Evolutionary conservation across 2,329 filamentous ascomycete species (phyloP).

Genomic region (Diaporthe capsici): DNA sequence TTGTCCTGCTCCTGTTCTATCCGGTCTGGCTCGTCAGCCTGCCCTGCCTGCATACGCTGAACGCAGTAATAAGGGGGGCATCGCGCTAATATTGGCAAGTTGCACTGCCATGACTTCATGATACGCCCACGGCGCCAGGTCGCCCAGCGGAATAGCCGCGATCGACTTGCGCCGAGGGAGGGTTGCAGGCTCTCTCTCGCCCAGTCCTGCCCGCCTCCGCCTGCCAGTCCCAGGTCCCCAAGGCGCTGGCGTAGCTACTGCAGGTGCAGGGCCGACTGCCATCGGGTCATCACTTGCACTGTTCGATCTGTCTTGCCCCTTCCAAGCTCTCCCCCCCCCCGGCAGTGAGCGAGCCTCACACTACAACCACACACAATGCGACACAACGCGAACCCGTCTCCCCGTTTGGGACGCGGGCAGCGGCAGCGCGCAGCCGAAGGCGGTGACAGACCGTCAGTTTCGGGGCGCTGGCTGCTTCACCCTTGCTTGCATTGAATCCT

Average conservation of each 20-base stretch:
- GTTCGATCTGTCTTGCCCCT: not conserved
- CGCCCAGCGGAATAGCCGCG: slow-evolving; percentile 20
- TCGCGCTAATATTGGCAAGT: slow-evolving; percentile 2
- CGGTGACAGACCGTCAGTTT: slow-evolving; percentile 29
- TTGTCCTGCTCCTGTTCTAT: slow-evolving; percentile 15
- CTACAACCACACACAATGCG: not conserved
- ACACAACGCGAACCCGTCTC: slow-evolving; percentile 13
- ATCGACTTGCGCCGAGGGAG: not conserved
- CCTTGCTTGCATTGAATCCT: slow-evolving; percentile 23
- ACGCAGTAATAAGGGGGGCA: slow-evolving; percentile 28
- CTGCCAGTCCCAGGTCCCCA: not conserved
- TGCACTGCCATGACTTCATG: slow-evolving; percentile 26
- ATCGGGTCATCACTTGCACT: slow-evolving; percentile 18
- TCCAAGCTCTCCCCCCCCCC: not conserved
- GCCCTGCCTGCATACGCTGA: slow-evolving; percentile 2
- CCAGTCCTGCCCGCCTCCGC: not conserved
- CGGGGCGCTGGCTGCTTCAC: not conserved
- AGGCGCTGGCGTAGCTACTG: slow-evolving; percentile 1
- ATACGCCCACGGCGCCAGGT: slow-evolving; percentile 6
- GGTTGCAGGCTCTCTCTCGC: not conserved
- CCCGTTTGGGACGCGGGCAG: slow-evolving; percentile 12
- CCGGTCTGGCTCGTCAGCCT: not conserved
- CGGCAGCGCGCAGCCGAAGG: slow-evolving; percentile 22
- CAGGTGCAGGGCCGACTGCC: not conserved
- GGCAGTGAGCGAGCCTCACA: slow-evolving; percentile 10